Base-by-base conservation (phyloP, 129 eudicot genomes). In the Arctium lappa region DNA sequence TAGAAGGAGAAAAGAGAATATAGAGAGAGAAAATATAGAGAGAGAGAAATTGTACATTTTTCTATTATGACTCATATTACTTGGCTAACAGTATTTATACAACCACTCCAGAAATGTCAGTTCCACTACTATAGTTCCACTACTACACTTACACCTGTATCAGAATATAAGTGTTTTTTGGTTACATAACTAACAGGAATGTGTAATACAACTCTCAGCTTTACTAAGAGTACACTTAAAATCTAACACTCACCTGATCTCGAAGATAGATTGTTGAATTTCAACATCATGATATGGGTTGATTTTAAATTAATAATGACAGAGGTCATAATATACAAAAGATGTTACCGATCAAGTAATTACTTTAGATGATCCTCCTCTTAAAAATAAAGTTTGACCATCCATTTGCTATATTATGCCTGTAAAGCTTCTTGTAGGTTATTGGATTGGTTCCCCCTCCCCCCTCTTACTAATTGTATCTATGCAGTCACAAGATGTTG, bases 401-500 rank as follows among this genome's bases (percentile, higher is more conserved):
- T 77, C 48, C 15, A 8, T 7, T 22, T 65, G 27, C 70, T 31
- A 31, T 80, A 36, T 33, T 76, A 13, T 76, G 15, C 33, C 36
- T 62, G 66, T 63, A 74, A 36, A 27, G 15, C 32, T 63, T 30
- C 16, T 11, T 77, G 68, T 53, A 30, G n/a, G 1, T 13, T 22
- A 29, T 37, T 31, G 48, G 18, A 30, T 38, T 42, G 79, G 0
- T 29, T 6, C 1, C 16, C 32, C 56, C 44, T 29, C 7, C 15
- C 18, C 22, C 79, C 39, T 73, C 77, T 80, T 75, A 32, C 72
- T n/a, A 36, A 12, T 32, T 87, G 46, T 60, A 22, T 81, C 40
- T 85, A 29, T 29, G 90, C 90, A 95, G 99, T 85, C 98, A 15
- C 99, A 96, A 92, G 91, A 95, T 32, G 99, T 95, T 84, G 99